These are phyloP conservation scores for Tripidium arundinaceum DNA, from an alignment of 202 grass and related monocot genomes.

Conservation along the genomic window DNA sequence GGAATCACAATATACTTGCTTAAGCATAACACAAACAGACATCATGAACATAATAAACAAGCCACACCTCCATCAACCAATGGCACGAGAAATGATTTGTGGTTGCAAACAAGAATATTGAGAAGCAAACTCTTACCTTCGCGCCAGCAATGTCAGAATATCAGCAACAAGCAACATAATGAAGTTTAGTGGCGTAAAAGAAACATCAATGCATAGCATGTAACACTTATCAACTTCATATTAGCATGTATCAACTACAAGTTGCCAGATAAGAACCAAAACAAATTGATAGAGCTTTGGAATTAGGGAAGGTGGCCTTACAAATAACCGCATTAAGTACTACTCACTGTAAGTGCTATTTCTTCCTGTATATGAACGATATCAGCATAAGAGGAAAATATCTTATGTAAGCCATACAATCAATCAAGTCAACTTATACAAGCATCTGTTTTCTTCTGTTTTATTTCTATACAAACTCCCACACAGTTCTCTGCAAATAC, in stretches of 20 bases:
- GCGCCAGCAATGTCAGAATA: background rate
- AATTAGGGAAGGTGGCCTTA: background rate
- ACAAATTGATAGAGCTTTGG: background rate
- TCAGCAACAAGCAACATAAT: background rate
- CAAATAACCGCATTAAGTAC: background rate
- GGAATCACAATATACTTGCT: background rate
- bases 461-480: too few relatives aligned
- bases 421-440: slow-evolving; percentile 6
- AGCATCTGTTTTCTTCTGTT: background rate
- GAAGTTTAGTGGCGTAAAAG: background rate
- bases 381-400: slow-evolving; percentile 1
- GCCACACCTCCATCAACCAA: background rate
- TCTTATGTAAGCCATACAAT: background rate
- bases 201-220: background rate
- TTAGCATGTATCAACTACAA: background rate
- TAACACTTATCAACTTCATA: background rate
- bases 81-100: background rate
- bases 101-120: background rate
- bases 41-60: background rate
- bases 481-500: too few relatives aligned
- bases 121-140: background rate
- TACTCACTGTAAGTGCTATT: background rate
- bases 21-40: background rate
- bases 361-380: background rate
- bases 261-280: background rate